These are phyloP conservation scores for Mortierella sp. DNA, from an alignment of 371 early-diverging fungal genomes.

Conservation along the genomic window DNA sequence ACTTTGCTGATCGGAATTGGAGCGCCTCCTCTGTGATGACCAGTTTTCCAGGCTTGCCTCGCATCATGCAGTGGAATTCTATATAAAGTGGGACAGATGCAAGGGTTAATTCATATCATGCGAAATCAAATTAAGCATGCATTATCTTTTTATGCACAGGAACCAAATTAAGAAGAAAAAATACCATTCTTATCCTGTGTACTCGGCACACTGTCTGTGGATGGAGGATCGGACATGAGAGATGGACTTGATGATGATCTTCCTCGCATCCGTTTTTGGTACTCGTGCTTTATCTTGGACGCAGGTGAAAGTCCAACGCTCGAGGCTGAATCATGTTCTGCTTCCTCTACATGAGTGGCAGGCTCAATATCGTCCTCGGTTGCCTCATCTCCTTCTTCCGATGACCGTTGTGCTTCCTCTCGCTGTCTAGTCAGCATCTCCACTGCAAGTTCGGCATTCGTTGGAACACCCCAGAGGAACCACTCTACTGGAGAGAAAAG, in stretches of 20 bases:
- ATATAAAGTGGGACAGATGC: too few species aligned
- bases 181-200: constrained; percentile 20
- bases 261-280: constrained; percentile 34
- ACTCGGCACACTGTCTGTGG: background rate
- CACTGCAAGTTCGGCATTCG: constrained; percentile 45
- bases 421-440: constrained; percentile 32
- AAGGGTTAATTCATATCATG: too few species aligned
- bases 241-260: constrained; percentile 21
- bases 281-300: constrained; percentile 47
- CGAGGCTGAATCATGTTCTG: constrained; percentile 13
- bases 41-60: constrained; percentile 52
- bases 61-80: constrained; percentile 48
- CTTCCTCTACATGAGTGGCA: constrained; percentile 3
- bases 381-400: constrained; percentile 1
- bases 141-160: background rate
- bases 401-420: constrained; percentile 11
- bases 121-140: too few species aligned
- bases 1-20: constrained; percentile 42
- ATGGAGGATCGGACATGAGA: background rate
- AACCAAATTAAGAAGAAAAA: constrained; percentile 8
- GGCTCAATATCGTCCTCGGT: background rate
- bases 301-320: constrained; percentile 31
- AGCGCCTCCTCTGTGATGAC: constrained; percentile 47
- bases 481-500: constrained; percentile 52
- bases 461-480: constrained; percentile 53